phyloP scores from a whole-genome alignment of 1,284 basidiomycete species.

The Polyporus tsugae region DNA sequence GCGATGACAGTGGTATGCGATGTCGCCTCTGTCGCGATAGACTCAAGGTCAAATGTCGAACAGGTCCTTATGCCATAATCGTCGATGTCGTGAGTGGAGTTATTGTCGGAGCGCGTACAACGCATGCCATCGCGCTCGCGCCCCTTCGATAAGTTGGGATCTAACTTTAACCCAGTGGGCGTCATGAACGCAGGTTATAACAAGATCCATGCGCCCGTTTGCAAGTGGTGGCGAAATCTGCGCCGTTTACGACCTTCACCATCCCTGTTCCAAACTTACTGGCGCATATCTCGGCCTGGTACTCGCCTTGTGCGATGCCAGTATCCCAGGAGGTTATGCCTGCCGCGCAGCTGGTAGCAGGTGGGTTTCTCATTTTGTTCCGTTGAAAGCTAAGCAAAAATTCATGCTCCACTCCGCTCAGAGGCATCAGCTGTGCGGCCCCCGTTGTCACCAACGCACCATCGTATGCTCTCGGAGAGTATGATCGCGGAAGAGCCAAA shows the following conservation, averaged over 20 bases:
- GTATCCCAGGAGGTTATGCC: neutral
- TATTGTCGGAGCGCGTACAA: neutral
- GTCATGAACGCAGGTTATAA: neutral
- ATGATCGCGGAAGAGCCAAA: neutral
- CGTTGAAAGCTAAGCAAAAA: neutral
- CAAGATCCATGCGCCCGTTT: neutral
- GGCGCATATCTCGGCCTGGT: neutral
- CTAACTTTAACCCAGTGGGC: neutral
- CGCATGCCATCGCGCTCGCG: neutral
- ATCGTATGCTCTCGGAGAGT: slow-evolving; percentile 13
- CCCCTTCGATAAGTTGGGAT: neutral
- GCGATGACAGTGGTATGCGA: neutral
- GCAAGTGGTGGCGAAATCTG: neutral
- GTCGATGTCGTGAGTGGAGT: neutral
- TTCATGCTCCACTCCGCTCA: too few relatives aligned
- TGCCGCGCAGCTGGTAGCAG: neutral
- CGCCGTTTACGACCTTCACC: neutral
- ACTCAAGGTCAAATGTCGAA: too few relatives aligned
- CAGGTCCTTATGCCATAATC: neutral
- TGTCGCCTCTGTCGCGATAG: neutral
- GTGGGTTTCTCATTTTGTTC: neutral
- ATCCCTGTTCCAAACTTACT: neutral
- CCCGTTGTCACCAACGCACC: slow-evolving; percentile 6
- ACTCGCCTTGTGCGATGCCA: neutral
- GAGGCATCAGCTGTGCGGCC: slow-evolving; percentile 5